A percentile compares a stretch with the other conserved stretches of the same genome.
Conservation (phyloP, 768 basidiomycete species). For the Antrodiella citrinella region DNA sequence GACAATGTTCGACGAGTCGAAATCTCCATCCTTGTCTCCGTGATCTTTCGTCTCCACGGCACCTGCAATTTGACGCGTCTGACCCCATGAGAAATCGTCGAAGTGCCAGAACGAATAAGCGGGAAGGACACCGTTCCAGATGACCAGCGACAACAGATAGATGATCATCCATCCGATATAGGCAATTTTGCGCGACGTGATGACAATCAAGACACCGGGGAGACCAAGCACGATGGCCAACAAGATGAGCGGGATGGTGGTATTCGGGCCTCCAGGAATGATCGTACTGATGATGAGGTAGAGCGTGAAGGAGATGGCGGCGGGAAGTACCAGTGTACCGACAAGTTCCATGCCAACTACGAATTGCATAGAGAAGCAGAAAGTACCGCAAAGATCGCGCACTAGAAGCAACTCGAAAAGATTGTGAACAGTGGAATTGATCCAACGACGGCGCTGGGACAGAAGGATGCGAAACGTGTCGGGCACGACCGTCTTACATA, state of each 20-base stretch:
- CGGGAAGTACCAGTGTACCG: conserved; percentile 93
- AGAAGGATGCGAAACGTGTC: conserved; percentile 92
- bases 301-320: conserved; percentile 94
- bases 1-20: conserved; percentile 92
- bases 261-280: conserved; percentile 71
- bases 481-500: conserved; percentile 97
- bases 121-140: conserved; percentile 96
- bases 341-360: conserved; percentile 97
- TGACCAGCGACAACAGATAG: conserved; percentile 85
- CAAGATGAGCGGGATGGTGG: conserved; percentile 85
- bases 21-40: conserved; percentile 94
- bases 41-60: conserved; percentile 57
- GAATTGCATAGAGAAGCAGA: conserved; percentile 99
- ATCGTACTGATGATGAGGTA: conserved; percentile 87
- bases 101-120: conserved; percentile 99
- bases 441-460: conserved; percentile 97
- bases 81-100: conserved; percentile 98
- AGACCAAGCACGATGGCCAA: conserved; percentile 93
- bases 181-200: conserved; percentile 89
- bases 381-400: conserved; percentile 96
- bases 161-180: conserved; percentile 98
- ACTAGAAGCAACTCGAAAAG: conserved; percentile 91
- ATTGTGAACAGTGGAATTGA: conserved; percentile 98
- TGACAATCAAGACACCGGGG: conserved; percentile 90
- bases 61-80: conserved; percentile 78